These are phyloP conservation scores for Starmerella roubikii DNA, from an alignment of 805 yeast species.

Conservation along the genomic window DNA sequence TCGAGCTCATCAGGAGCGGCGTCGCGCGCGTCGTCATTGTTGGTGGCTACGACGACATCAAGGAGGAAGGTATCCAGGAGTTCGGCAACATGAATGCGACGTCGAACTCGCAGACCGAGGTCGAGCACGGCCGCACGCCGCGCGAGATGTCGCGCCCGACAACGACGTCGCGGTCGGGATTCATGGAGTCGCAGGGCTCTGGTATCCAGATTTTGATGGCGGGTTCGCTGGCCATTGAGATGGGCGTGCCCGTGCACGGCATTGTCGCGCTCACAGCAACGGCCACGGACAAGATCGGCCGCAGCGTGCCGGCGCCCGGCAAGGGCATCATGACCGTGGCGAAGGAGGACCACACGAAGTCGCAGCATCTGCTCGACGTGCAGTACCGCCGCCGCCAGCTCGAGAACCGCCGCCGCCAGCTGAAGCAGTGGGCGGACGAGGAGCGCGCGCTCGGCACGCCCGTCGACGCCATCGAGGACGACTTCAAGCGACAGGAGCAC, in stretches of 20 bases:
- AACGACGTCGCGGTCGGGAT: conserved; percentile 89
- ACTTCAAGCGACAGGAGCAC: conserved; percentile 69
- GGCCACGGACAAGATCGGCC: conserved; percentile 96
- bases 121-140: conserved; percentile 94
- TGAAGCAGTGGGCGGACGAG: conserved; percentile 69
- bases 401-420: conserved; percentile 59
- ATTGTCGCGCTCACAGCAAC: conserved; percentile 88
- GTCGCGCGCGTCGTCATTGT: conserved; percentile 93
- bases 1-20: conserved; percentile 82
- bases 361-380: conserved; percentile 48
- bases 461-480: conserved; percentile 73
- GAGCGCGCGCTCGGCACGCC: conserved; percentile 67
- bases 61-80: conserved; percentile 96
- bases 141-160: conserved; percentile 98
- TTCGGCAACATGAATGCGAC: conserved; percentile 99
- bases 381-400: conserved; percentile 90
- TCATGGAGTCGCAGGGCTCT: conserved; percentile 99
- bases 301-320: conserved; percentile 99
- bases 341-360: conserved; percentile 73
- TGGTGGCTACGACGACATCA: conserved; percentile 99
- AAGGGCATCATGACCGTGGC: conserved; percentile 98
- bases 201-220: conserved; percentile 96
- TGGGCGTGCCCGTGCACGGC: conserved; percentile 99
- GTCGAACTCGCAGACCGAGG: conserved; percentile 74
- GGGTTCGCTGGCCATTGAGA: conserved; percentile 82